Evolutionary conservation across 495 filamentous ascomycete genomes (phyloP).

Genomic region (Penicillium soppii): DNA sequence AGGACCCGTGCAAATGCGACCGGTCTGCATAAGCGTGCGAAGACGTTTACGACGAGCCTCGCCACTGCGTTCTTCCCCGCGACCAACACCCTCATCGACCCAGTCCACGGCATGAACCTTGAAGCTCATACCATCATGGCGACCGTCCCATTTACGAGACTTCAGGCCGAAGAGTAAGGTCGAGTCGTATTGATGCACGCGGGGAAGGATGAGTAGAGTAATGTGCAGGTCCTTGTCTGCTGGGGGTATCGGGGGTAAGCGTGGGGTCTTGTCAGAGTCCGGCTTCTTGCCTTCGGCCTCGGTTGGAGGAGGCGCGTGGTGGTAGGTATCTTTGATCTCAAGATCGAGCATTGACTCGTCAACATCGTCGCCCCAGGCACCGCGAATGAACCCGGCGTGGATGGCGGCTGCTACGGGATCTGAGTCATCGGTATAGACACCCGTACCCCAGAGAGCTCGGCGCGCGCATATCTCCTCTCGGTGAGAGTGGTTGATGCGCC

Average conservation of each 20-base stretch:
- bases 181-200: conserved; percentile 70
- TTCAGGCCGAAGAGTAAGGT: conserved; percentile 75
- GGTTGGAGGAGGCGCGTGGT: conserved; percentile 33
- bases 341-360: conserved; percentile 67
- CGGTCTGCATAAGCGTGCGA: conserved; percentile 44
- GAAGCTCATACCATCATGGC: conserved; percentile 88
- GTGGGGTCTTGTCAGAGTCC: conserved; percentile 30
- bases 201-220: conserved; percentile 77
- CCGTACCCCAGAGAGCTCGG: conserved; percentile 85
- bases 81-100: conserved; percentile 69
- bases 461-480: conserved; percentile 79
- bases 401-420: conserved; percentile 92
- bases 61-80: conserved; percentile 63
- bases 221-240: conserved; percentile 76
- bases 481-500: conserved; percentile 63
- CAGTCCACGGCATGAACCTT: conserved; percentile 75
- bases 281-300: conserved; percentile 17
- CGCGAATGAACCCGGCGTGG: conserved; percentile 87
- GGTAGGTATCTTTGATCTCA: conserved; percentile 46
- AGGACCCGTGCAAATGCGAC: conserved; percentile 49
- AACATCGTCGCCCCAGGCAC: conserved; percentile 79
- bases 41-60: conserved; percentile 62
- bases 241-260: conserved; percentile 39
- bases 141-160: conserved; percentile 67
- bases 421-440: conserved; percentile 94